Conservation (phyloP, 345 rosid species). For the Eucalyptus erythrocorys region DNA sequence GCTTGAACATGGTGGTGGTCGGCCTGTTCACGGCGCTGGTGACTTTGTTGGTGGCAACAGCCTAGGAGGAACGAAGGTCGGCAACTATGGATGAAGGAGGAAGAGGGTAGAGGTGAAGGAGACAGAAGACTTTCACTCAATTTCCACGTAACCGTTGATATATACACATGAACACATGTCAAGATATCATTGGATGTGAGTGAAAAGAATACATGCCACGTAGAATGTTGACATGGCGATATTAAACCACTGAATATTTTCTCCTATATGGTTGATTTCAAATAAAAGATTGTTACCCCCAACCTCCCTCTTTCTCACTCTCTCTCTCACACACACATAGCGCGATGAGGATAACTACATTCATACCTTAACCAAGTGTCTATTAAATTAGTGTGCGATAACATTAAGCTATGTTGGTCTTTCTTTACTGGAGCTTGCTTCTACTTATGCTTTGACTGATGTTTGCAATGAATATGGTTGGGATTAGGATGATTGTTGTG, state of each 20-base stretch:
- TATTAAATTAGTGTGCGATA: no score
- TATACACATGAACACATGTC: background rate
- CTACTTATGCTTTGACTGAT: constrained; percentile 11
- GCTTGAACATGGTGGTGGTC: background rate
- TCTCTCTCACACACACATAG: no score
- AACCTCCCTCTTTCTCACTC: no score
- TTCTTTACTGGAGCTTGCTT: constrained; percentile 21
- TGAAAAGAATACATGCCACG: background rate
- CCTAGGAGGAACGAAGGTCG: background rate
- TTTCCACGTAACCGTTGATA: background rate
- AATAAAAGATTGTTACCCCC: no score
- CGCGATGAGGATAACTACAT: no score
- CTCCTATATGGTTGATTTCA: background rate
- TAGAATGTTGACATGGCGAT: background rate
- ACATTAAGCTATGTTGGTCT: background rate
- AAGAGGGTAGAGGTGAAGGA: background rate
- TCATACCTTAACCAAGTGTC: no score
- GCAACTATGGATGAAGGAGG: background rate
- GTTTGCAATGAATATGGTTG: background rate
- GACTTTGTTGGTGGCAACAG: background rate
- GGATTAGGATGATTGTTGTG: background rate
- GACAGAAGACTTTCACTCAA: background rate
- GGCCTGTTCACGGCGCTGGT: accelerated
- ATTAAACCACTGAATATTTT: background rate
- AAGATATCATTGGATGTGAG: no score